Percentiles rank a stretch among this genome's conserved stretches.
Conservation (phyloP, 2,329 filamentous ascomycete genomes). For the Pezicula radicicola region DNA sequence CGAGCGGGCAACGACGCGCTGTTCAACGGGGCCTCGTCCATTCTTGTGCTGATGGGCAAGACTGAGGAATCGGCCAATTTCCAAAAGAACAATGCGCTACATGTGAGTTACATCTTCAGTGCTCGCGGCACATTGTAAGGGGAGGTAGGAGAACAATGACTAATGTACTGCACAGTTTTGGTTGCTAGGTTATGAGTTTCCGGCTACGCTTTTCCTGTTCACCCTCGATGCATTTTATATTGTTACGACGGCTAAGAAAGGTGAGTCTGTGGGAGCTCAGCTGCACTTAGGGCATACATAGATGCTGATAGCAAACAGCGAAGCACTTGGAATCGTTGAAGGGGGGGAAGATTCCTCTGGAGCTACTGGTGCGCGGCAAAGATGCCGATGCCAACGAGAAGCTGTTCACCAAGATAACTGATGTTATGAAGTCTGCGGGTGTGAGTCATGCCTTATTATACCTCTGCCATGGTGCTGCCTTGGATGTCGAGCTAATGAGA, state of each 20-base stretch:
- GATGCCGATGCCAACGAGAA: conserved; percentile 89
- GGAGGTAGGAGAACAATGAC: conserved; percentile 6
- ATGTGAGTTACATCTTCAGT: conserved; percentile 57
- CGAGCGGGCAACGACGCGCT: conserved; percentile 72
- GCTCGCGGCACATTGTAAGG: background rate
- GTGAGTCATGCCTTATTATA: conserved; percentile 49
- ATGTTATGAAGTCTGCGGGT: conserved; percentile 83
- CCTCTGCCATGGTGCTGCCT: background rate
- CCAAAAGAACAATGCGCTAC: conserved; percentile 94
- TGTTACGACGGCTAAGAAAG: conserved; percentile 96
- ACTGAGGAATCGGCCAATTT: conserved; percentile 84
- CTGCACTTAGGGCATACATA: background rate
- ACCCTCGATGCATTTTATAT: conserved; percentile 86
- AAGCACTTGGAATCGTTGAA: conserved; percentile 92
- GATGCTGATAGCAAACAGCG: conserved; percentile 51
- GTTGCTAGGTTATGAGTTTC: conserved; percentile 98
- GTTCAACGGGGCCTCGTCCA: conserved; percentile 83
- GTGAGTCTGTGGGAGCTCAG: conserved; percentile 39
- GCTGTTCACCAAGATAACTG: conserved; percentile 79
- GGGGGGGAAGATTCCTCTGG: conserved; percentile 86
- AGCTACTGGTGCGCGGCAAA: conserved; percentile 89
- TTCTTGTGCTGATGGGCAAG: conserved; percentile 92
- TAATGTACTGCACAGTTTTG: conserved; percentile 66
- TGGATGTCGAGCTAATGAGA: conserved; percentile 5
- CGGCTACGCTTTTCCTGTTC: conserved; percentile 89